Evolutionary conservation across 2,329 filamentous ascomycete genomes (phyloP).

Genomic region (Colletotrichum spinosum): DNA sequence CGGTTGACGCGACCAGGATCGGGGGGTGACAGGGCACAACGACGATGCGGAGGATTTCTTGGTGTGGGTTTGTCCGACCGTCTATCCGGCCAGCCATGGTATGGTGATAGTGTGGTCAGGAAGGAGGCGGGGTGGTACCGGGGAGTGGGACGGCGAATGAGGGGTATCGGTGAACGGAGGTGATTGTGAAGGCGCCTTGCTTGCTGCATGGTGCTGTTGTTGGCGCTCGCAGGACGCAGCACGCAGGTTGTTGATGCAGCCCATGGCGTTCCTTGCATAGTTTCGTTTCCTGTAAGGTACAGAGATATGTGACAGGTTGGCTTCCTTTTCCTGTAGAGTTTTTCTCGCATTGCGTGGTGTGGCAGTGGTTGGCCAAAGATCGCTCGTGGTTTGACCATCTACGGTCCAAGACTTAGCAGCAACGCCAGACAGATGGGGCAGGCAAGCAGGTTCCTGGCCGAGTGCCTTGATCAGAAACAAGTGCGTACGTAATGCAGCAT

Average conservation of each 20-base stretch:
- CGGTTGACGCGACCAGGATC: conserved; percentile 15
- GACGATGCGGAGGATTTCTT: conserved; percentile 23
- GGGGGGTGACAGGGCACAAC: neutral
- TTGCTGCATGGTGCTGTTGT: neutral
- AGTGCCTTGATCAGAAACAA: conserved; percentile 28
- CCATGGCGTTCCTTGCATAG: conserved; percentile 23
- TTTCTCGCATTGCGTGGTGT: neutral
- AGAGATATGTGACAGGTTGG: neutral
- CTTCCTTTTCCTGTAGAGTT: conserved; percentile 5
- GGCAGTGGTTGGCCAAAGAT: too few species aligned
- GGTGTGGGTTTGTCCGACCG: conserved; percentile 9
- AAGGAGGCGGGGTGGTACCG: conserved; percentile 27
- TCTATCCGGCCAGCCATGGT: conserved; percentile 12
- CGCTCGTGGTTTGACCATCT: too few species aligned
- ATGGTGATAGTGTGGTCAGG: conserved; percentile 29
- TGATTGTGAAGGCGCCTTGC: neutral
- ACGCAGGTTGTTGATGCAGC: neutral
- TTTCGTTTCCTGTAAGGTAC: conserved; percentile 34
- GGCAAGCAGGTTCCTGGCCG: conserved; percentile 6
- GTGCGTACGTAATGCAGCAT: conserved; percentile 24
- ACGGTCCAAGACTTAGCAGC: too few species aligned
- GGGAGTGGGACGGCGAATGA: conserved; percentile 21
- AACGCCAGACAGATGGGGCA: too few species aligned
- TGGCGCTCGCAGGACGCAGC: neutral
- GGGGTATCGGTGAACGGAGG: conserved; percentile 12